phyloP scores from a whole-genome alignment of 108 stramenopile genomes.

The Nannochloropsis oceanica region DNA sequence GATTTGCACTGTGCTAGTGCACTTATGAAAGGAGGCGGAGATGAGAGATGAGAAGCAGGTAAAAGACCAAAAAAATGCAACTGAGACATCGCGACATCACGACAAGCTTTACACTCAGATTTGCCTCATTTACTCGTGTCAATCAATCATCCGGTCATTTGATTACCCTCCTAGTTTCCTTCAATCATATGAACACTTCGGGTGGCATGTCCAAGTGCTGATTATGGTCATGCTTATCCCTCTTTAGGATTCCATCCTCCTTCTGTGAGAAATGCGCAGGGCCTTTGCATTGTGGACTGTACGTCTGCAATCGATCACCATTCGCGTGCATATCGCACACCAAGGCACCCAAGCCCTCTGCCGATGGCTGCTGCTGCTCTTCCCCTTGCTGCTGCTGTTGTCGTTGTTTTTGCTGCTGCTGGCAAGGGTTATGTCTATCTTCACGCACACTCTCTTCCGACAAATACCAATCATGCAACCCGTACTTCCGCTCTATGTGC shows the following conservation, averaged over 20 bases:
- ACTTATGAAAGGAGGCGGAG: no score
- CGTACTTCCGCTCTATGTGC: neutral
- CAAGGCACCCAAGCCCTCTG: constrained; percentile 23
- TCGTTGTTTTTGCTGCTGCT: neutral
- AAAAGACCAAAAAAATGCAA: no score
- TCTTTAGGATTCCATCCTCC: neutral
- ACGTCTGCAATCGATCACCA: neutral
- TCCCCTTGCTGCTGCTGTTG: constrained; percentile 14
- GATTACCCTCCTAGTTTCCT: no score
- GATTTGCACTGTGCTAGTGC: no score
- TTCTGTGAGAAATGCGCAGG: no score
- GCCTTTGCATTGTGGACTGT: neutral
- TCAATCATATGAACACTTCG: neutral
- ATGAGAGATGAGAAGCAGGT: no score
- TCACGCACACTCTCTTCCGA: neutral
- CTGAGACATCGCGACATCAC: no score
- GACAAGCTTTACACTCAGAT: no score
- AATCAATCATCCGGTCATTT: no score
- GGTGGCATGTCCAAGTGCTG: neutral
- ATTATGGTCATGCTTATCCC: neutral
- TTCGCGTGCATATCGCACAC: neutral
- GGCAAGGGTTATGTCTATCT: neutral
- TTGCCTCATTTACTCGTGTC: no score
- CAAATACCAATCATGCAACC: neutral
- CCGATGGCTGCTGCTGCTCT: constrained; percentile 55